A percentile compares a stretch with the other conserved stretches of the same genome.
These are phyloP conservation scores for Rhodomyrtus tomentosa DNA, from an alignment of 345 rosid genomes.

Conservation along the genomic window DNA sequence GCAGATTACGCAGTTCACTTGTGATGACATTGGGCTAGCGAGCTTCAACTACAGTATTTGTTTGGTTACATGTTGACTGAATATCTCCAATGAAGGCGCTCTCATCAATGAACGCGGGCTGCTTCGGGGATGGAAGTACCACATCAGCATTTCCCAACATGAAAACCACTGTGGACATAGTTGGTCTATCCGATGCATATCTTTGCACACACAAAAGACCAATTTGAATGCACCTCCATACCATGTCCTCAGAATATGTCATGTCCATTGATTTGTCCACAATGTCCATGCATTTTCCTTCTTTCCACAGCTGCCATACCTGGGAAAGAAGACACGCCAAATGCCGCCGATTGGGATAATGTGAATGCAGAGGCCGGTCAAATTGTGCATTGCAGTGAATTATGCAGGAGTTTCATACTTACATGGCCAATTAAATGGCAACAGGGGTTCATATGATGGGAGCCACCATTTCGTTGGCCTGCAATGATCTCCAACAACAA, in stretches of 20 bases:
- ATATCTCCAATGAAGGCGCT: background rate
- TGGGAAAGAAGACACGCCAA: background rate
- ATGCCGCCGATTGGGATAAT: background rate
- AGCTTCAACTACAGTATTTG: background rate
- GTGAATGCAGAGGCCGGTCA: background rate
- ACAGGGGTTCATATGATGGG: too few relatives aligned
- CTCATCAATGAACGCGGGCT: background rate
- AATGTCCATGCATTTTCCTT: background rate
- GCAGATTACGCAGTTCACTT: background rate
- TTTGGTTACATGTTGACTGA: background rate
- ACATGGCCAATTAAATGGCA: too few relatives aligned
- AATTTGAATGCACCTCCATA: conserved; percentile 1
- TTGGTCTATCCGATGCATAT: conserved; percentile 7
- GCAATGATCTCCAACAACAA: background rate
- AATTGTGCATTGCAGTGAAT: too few relatives aligned
- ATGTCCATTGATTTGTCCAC: background rate
- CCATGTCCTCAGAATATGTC: background rate
- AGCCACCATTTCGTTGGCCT: background rate
- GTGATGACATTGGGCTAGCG: background rate
- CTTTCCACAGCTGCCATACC: conserved; percentile 6
- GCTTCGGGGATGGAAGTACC: background rate
- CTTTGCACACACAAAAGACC: background rate
- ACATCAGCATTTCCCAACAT: conserved; percentile 4
- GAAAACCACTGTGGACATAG: background rate
- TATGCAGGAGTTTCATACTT: too few relatives aligned